Base-by-base conservation (phyloP, 2,329 filamentous ascomycete species). In the Thielaviopsis ethacetica region DNA sequence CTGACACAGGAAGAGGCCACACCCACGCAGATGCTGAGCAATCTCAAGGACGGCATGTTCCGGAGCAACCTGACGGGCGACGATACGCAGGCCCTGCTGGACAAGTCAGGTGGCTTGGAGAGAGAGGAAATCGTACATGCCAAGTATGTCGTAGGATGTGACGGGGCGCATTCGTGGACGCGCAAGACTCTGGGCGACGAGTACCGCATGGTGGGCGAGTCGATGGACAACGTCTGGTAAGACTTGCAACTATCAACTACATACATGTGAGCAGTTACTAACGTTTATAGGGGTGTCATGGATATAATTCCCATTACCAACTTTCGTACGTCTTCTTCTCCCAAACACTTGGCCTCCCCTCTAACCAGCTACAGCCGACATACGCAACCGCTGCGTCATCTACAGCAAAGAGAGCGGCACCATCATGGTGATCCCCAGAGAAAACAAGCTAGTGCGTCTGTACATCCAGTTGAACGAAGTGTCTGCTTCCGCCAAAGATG, bases 121-220 rank as follows among this genome's bases (percentile, higher is more conserved):
- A 30, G 26, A 21, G 58, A 59, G 26, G 70, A 73, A 53, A 62
- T 64, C 3, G 64, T 73, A 3, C 63, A 66, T 17, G 70, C 70
- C 17, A 72, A 83, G 65, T 88, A 84, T 62, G 72, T 88, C 30
- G 73, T 88, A 3, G 84, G 84, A 0, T 83, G 80, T 52, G 84
- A 87, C 62, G 84, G 84, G 0, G 84, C 84, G 0, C 82, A 84
- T 64, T 82, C 77, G 59, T 86, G 82, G 81, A 81, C 79, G 0
- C 71, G 84, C 47, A 73, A 75, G 58, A 73, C 80, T 58, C 70
- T 86, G 1, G 78, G 79, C 0, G 63, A 65, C 17, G 68, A 67
- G 10, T 82, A 54, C 41, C 54, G 26, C 6, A 70, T 82, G 55
- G 71, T 77, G 55, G 78, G 78, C 7, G 77, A 79, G 59, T 74